A percentile compares a stretch with the other conserved stretches of the same genome.
Conservation (phyloP, 2,329 filamentous ascomycete species). For the Leptosphaerulina australis region DNA sequence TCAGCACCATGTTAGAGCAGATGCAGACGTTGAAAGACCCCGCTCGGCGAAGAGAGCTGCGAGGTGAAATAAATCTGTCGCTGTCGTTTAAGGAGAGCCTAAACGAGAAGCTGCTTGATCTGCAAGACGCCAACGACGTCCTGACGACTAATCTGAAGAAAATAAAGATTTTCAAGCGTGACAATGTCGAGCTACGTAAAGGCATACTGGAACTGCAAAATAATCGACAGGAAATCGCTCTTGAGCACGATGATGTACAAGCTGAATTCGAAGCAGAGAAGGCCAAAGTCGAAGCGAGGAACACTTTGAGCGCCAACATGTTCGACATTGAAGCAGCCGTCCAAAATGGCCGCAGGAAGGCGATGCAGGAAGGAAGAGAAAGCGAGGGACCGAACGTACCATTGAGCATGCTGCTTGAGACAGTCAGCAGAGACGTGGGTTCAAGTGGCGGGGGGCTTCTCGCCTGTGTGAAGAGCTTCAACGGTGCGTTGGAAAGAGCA, state of each 20-base stretch:
- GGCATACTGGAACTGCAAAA: conserved; percentile 57
- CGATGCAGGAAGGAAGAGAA: conserved; percentile 37
- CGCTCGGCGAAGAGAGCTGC: conserved; percentile 47
- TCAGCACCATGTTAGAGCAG: conserved; percentile 50
- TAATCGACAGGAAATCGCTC: conserved; percentile 56
- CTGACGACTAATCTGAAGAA: conserved; percentile 55
- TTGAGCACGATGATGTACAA: conserved; percentile 57
- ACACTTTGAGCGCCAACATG: conserved; percentile 39
- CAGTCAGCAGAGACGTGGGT: conserved; percentile 36
- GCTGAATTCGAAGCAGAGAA: conserved; percentile 41
- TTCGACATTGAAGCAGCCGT: conserved; percentile 49
- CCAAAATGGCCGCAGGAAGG: conserved; percentile 41
- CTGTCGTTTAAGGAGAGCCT: conserved; percentile 57
- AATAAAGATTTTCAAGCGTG: conserved; percentile 52
- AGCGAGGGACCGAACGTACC: conserved; percentile 42
- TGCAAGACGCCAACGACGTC: conserved; percentile 60
- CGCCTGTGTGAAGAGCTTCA: conserved; percentile 40
- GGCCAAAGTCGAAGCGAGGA: conserved; percentile 31
- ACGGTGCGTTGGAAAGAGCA: conserved; percentile 41
- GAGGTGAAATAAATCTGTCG: conserved; percentile 55
- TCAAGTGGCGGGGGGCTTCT: conserved; percentile 43
- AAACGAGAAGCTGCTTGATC: conserved; percentile 56
- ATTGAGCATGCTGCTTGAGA: conserved; percentile 41
- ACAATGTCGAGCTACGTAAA: conserved; percentile 54
- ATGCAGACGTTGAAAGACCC: conserved; percentile 49